Conservation (phyloP, 2,329 filamentous ascomycete genomes). For the Fusarium sp. region DNA sequence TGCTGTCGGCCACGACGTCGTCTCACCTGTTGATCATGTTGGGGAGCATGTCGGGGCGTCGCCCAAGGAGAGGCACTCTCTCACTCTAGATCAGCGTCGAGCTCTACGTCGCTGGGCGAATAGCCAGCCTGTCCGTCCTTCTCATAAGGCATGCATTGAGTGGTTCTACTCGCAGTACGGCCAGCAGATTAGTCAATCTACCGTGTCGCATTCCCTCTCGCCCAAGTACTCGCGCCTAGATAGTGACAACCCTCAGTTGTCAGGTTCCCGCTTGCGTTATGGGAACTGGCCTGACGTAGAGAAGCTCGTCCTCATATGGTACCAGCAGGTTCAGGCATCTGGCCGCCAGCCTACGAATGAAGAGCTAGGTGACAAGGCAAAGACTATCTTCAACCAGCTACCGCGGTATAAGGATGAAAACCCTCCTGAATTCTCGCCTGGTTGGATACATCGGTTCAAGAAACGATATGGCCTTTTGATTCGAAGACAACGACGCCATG, state of each 20-base stretch:
- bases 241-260: slow-evolving; percentile 68
- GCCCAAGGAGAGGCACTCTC: slow-evolving; percentile 65
- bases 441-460: slow-evolving; percentile 74
- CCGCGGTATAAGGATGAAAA: slow-evolving; percentile 69
- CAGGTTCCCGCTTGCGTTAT: slow-evolving; percentile 70
- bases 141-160: slow-evolving; percentile 71
- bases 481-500: slow-evolving; percentile 65
- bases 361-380: slow-evolving; percentile 71
- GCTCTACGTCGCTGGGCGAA: slow-evolving; percentile 70
- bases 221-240: slow-evolving; percentile 71
- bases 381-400: slow-evolving; percentile 66
- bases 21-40: slow-evolving; percentile 26
- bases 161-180: slow-evolving; percentile 70
- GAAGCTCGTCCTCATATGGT: slow-evolving; percentile 67
- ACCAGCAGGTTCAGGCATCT: slow-evolving; percentile 61
- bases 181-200: slow-evolving; percentile 71
- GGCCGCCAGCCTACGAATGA: slow-evolving; percentile 71
- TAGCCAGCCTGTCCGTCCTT: slow-evolving; percentile 65
- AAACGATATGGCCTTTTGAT: slow-evolving; percentile 70
- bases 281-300: slow-evolving; percentile 73
- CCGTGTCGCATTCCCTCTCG: slow-evolving; percentile 70
- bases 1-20: slow-evolving; percentile 37
- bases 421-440: slow-evolving; percentile 71
- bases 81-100: slow-evolving; percentile 71
- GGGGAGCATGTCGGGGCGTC: slow-evolving; percentile 22